phyloP scores from a whole-genome alignment of 768 basidiomycete species.

The Imleria badia region DNA sequence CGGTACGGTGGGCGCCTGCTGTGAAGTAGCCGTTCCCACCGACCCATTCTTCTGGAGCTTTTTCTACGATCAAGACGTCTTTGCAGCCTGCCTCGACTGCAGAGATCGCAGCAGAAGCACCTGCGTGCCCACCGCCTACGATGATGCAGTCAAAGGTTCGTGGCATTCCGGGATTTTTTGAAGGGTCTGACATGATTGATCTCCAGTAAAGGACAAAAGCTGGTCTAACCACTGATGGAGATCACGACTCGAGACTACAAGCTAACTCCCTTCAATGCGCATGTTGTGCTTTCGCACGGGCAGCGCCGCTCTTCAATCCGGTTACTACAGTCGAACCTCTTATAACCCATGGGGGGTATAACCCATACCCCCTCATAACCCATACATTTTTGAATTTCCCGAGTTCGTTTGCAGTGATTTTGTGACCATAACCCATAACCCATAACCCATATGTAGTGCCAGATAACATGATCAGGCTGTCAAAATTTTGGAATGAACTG shows the following conservation, averaged over 20 bases:
- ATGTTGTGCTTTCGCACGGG: too few relatives aligned
- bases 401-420: too few relatives aligned
- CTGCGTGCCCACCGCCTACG: slow-evolving; percentile 67
- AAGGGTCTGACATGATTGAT: background rate
- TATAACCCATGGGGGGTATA: too few relatives aligned
- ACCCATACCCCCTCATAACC: too few relatives aligned
- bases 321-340: too few relatives aligned
- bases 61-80: slow-evolving; percentile 64
- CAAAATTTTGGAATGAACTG: too few relatives aligned
- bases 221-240: background rate
- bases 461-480: too few relatives aligned
- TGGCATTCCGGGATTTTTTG: slow-evolving; percentile 8
- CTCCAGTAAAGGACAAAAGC: background rate
- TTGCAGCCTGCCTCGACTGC: slow-evolving; percentile 59
- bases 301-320: too few relatives aligned
- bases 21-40: slow-evolving; percentile 77
- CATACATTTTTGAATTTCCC: too few relatives aligned
- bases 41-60: slow-evolving; percentile 60
- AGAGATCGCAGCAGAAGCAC: slow-evolving; percentile 61
- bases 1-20: slow-evolving; percentile 65
- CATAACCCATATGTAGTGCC: too few relatives aligned
- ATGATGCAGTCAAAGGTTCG: slow-evolving; percentile 53
- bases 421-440: too few relatives aligned
- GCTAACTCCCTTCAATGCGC: too few relatives aligned
- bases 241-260: background rate